A percentile compares a stretch with the other conserved stretches of the same genome.
Conservation (phyloP, 495 filamentous ascomycete species). For the Umbilicaria muhlenbergii region DNA sequence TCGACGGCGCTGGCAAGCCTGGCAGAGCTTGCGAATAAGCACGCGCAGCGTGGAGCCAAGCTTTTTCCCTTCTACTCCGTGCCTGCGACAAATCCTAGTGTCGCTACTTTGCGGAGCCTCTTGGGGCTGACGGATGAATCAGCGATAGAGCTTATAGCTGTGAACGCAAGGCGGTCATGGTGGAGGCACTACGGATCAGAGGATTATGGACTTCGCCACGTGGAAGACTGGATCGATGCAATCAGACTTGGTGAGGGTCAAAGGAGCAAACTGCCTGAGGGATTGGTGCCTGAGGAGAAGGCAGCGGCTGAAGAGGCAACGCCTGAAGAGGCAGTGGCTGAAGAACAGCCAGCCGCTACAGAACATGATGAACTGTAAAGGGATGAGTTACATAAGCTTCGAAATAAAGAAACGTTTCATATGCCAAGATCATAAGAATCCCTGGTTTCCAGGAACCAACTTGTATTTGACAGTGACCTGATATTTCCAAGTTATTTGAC, state of each 20-base stretch:
- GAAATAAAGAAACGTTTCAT: too few species aligned
- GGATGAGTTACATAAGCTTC: too few species aligned
- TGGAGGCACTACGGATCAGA: slow-evolving; percentile 52
- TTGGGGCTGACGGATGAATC: slow-evolving; percentile 41
- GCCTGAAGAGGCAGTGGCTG: neutral
- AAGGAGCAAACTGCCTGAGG: slow-evolving; percentile 69
- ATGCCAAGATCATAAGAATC: too few species aligned
- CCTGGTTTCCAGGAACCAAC: too few species aligned
- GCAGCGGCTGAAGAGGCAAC: slow-evolving; percentile 12
- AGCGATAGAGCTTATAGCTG: slow-evolving; percentile 51
- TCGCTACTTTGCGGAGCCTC: slow-evolving; percentile 35
- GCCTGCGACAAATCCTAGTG: slow-evolving; percentile 42
- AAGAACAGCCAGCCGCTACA: slow-evolving; percentile 2
- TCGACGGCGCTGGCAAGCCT: slow-evolving; percentile 46
- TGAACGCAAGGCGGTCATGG: slow-evolving; percentile 79
- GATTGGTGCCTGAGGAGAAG: slow-evolving; percentile 41
- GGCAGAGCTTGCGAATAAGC: slow-evolving; percentile 60
- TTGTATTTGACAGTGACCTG: too few species aligned
- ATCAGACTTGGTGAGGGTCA: slow-evolving; percentile 72
- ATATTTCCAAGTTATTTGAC: too few species aligned
- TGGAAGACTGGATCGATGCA: slow-evolving; percentile 79
- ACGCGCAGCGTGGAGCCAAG: slow-evolving; percentile 42
- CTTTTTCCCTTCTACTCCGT: slow-evolving; percentile 76
- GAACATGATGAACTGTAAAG: slow-evolving; percentile 10
- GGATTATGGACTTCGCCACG: slow-evolving; percentile 36